These are phyloP conservation scores for Malus hybrid DNA, from an alignment of 331 rosid genomes.

Conservation along the genomic window DNA sequence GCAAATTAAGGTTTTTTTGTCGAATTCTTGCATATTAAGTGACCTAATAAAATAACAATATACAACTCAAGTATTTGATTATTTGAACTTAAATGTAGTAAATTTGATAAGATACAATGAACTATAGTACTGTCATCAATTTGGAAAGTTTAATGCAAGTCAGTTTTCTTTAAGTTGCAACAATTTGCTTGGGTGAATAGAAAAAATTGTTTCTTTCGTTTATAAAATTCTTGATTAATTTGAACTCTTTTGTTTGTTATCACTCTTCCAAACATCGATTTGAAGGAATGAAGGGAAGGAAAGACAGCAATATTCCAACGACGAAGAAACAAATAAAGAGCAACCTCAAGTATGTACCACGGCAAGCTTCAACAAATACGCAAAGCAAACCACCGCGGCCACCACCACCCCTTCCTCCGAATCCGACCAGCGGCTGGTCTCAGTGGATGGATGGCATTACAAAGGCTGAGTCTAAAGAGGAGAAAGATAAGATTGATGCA, in stretches of 20 bases:
- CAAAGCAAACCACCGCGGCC: background rate
- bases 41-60: background rate
- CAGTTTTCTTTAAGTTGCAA: background rate
- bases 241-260: background rate
- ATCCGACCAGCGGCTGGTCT: background rate
- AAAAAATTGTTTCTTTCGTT: background rate
- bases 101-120: background rate
- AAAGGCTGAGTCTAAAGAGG: background rate
- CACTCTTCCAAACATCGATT: background rate
- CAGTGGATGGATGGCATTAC: background rate
- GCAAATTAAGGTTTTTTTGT: background rate
- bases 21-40: background rate
- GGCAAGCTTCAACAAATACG: background rate
- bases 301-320: background rate
- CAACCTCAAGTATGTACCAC: background rate
- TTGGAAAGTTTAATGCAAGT: background rate
- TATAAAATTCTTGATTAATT: background rate
- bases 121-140: background rate
- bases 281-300: background rate
- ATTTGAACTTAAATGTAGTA: background rate
- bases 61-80: background rate
- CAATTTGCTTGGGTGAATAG: background rate
- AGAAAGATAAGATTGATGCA: background rate
- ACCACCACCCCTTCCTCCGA: background rate
- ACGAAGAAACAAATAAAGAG: background rate